Base-by-base conservation (phyloP, 805 yeast species). In the Lipomyces yamadae region DNA sequence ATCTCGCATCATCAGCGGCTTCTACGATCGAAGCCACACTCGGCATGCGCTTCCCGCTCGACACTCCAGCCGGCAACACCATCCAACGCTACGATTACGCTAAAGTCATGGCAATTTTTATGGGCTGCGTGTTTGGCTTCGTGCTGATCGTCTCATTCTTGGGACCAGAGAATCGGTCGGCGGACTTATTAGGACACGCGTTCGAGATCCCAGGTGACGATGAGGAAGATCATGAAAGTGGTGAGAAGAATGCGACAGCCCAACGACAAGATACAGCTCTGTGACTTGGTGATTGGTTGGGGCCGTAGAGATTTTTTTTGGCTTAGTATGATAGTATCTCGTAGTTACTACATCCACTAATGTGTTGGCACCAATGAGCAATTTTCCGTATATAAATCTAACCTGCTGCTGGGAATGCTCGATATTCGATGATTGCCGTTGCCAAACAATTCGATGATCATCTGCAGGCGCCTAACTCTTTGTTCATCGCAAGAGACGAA, bases 1-100 rank as follows among this genome's bases (percentile, higher is more conserved):
- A 88, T 76, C 81, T 89, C 73, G 90, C 88, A 0, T 85, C 90
- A 3, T 83, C 89, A 29, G 92, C 91, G 0, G 84, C 90, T 2
- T 83, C 89, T 24, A 88, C 93, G 4, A 88, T 88, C 68, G 91
- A 88, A 76, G 80, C 91, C 2, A 79, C 81, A n/a, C 78, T 87
- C 55, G 89, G 92, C 34, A 81, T 81, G 39, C 77, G 80, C 61
- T 89, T 87, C 80, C 66, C 68, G 2, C 81, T 77, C 32, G 72
- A 71, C 33, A 48, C 32, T 18, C 34, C 61, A 11, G 66, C 66
- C 2, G 50, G 58, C 34, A 15, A 60, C 34, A 56, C 61, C 13
- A 61, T 64, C 56, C 10, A 52, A 15, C 64, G 65, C n/a, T 85
- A 81, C 73, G 82, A 89, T 74, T 89, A 89, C 76, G 89, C 88